Conservation (phyloP, 331 rosid genomes). For the Telfairia occidentalis region DNA sequence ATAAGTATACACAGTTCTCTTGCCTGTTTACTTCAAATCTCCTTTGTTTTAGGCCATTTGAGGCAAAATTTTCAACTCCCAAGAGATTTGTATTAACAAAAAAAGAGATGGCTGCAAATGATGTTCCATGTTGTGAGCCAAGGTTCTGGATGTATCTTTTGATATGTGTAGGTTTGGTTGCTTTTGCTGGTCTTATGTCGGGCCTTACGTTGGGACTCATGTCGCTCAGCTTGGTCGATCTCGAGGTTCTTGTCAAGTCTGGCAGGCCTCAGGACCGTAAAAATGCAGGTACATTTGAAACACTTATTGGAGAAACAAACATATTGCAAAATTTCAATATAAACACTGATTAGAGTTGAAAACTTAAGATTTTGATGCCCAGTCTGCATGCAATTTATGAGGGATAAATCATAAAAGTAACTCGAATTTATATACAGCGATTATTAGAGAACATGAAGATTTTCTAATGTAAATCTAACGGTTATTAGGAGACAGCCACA, state of each 20-base stretch:
- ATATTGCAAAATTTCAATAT: background rate
- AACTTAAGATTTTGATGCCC: background rate
- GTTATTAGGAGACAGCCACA: too few species aligned
- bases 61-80: background rate
- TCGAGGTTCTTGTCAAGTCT: conserved; percentile 53
- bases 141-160: conserved; percentile 36
- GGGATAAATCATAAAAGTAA: too few species aligned
- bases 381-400: too few species aligned
- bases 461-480: too few species aligned
- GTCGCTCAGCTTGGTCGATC: conserved; percentile 63
- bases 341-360: background rate
- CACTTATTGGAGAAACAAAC: background rate
- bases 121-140: conserved; percentile 31
- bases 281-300: conserved; percentile 32
- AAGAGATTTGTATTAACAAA: background rate
- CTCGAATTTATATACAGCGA: too few species aligned
- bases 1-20: background rate
- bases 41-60: background rate
- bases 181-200: conserved; percentile 44
- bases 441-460: too few species aligned
- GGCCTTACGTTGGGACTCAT: conserved; percentile 60
- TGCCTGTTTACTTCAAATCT: background rate
- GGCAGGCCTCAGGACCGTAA: conserved; percentile 42
- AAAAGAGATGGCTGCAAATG: conserved; percentile 26
- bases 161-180: conserved; percentile 27